Conservation (phyloP, 2,329 filamentous ascomycete genomes). For the Stylonectria norvegica region DNA sequence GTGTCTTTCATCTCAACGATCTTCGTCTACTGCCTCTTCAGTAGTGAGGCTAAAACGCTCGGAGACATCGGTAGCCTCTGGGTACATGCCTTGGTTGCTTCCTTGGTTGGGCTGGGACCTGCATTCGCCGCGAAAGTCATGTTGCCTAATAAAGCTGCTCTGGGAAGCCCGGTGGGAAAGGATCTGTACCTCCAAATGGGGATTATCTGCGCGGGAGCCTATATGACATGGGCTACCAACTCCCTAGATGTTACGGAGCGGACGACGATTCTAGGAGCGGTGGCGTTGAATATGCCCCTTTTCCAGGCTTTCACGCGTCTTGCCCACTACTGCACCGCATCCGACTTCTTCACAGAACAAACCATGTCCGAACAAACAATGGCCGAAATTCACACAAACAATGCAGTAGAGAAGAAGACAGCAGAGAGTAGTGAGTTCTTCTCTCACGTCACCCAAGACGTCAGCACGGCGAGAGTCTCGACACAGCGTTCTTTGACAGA, state of each 20-base stretch:
- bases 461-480: no score
- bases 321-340: no score
- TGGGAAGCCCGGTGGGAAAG: slow-evolving; percentile 7
- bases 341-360: no score
- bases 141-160: slow-evolving; percentile 1
- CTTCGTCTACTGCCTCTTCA: slow-evolving; percentile 17
- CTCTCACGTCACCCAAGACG: no score
- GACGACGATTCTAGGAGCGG: slow-evolving; percentile 11
- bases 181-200: slow-evolving; percentile 19
- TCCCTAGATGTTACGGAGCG: slow-evolving; percentile 1
- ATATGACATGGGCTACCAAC: slow-evolving; percentile 1
- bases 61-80: slow-evolving; percentile 10
- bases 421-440: no score
- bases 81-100: slow-evolving; percentile 10
- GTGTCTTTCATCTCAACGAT: slow-evolving; percentile 13
- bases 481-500: no score
- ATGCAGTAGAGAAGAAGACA: no score
- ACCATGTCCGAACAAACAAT: no score
- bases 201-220: neutral
- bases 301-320: slow-evolving; percentile 10
- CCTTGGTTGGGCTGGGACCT: slow-evolving; percentile 15
- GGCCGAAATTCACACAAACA: no score
- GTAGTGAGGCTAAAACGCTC: slow-evolving; percentile 6
- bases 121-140: slow-evolving; percentile 6
- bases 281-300: slow-evolving; percentile 16